Conservation (phyloP, 1,139 yeast genomes). For the Protomyces pachydermus region DNA sequence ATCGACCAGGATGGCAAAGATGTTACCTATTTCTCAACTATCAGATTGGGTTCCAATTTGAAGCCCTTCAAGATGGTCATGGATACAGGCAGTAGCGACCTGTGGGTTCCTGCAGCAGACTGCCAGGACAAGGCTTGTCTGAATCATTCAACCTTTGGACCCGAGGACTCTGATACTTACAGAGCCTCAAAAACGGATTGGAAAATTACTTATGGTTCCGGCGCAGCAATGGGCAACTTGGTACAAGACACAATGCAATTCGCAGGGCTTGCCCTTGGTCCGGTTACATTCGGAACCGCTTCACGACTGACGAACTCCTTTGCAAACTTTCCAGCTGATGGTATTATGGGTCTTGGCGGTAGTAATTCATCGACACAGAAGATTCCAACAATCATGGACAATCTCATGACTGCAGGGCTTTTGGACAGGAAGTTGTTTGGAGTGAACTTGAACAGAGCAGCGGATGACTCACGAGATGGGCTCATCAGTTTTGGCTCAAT, state of each 20-base stretch:
- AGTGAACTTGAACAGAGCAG: conserved; percentile 44
- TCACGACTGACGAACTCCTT: conserved; percentile 52
- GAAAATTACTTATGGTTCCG: conserved; percentile 51
- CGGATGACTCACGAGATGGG: conserved; percentile 39
- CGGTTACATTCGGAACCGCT: conserved; percentile 54
- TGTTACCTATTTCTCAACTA: conserved; percentile 12
- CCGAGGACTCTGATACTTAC: conserved; percentile 34
- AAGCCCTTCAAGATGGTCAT: conserved; percentile 50
- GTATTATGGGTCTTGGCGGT: conserved; percentile 56
- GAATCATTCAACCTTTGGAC: conserved; percentile 40
- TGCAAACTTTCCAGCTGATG: conserved; percentile 46
- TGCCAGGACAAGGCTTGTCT: conserved; percentile 50
- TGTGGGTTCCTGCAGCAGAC: conserved; percentile 57
- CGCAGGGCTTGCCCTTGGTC: conserved; percentile 41
- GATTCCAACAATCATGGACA: conserved; percentile 44
- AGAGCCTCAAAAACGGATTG: conserved; percentile 41
- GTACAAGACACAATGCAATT: conserved; percentile 39
- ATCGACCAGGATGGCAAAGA: conserved; percentile 16
- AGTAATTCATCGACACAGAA: conserved; percentile 36
- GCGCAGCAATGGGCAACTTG: conserved; percentile 51
- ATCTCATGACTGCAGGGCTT: conserved; percentile 41
- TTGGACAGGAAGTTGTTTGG: conserved; percentile 44
- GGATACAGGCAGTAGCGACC: conserved; percentile 62
- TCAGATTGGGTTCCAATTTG: conserved; percentile 3
- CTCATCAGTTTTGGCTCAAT: conserved; percentile 47